Evolutionary conservation across 2,329 filamentous ascomycete species (phyloP).

Genomic region (Fonsecaea pedrosoi): DNA sequence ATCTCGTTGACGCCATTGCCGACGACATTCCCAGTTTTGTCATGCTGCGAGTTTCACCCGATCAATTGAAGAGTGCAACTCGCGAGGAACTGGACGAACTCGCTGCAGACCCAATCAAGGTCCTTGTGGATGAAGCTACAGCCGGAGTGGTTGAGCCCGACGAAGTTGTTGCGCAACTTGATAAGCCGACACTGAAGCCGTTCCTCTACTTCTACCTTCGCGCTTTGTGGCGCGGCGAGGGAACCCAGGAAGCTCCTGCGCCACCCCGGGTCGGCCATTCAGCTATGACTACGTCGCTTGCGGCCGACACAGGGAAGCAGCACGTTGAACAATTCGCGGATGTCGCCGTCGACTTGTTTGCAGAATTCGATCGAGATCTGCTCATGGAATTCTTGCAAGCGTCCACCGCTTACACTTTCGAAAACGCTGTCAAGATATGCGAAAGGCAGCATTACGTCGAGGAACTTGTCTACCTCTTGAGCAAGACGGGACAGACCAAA

Average conservation of each 20-base stretch:
- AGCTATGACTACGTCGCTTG: constrained; percentile 52
- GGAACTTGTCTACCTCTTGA: constrained; percentile 93
- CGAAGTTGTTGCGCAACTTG: constrained; percentile 78
- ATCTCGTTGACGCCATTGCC: constrained; percentile 84
- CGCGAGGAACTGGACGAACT: constrained; percentile 76
- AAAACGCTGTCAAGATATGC: constrained; percentile 74
- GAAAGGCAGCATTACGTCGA: constrained; percentile 81
- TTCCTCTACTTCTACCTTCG: constrained; percentile 94
- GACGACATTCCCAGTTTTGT: constrained; percentile 93
- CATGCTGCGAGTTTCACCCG: constrained; percentile 78
- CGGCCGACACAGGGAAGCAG: constrained; percentile 64
- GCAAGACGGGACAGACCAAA: constrained; percentile 93
- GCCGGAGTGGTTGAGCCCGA: constrained; percentile 82
- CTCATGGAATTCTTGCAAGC: constrained; percentile 86
- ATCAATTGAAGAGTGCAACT: constrained; percentile 69
- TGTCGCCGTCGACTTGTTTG: constrained; percentile 83
- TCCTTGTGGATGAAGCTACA: constrained; percentile 89
- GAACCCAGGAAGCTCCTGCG: constrained; percentile 45
- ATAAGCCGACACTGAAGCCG: constrained; percentile 68
- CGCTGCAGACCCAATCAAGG: constrained; percentile 80
- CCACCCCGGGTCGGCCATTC: constrained; percentile 46
- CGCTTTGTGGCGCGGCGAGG: constrained; percentile 79
- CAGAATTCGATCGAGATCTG: constrained; percentile 77
- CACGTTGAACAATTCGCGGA: constrained; percentile 89
- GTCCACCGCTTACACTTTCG: constrained; percentile 87